Base-by-base conservation (phyloP, 192 early-diverging fungal species). In the Coemansia sp. region DNA sequence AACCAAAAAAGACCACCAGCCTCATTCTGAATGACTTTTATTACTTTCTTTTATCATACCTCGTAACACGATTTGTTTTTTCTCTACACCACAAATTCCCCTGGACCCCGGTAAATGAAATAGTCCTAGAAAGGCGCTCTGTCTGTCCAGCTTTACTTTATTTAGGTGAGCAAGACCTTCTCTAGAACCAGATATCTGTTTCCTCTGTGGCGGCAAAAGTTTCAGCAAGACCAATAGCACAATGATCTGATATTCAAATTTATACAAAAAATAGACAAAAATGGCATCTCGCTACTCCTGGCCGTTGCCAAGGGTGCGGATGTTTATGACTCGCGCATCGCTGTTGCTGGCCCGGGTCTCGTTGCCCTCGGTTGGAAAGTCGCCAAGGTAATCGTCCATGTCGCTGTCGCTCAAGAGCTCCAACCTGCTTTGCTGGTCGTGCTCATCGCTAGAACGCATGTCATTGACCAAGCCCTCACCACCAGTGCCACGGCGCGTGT, bases 341-440 rank as follows among this genome's bases (percentile, higher is more conserved):
- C 45, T 49, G 56, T 58, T 46, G 36, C 41, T 42, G 9, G 54
- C 51, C 22, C 32, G 55, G 12, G 68, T 43, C 6, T 56, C 42
- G 15, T 46, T 40, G 37, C 42, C 39, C 8, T 62, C 61, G 21
- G 47, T 18, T 18, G 47, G 16, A 49, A 49, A 49, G 47, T 49
- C n/a, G 47, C 47, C 47, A 16, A 49, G 47, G 47, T 56, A 61
- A 12, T 76, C 49, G 32, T 77, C 59, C 57, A 60, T 45, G 18
- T 69, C 67, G 51, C 51, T 59, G 22, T 68, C 70, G 41, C 70
- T 72, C 43, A 71, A 32, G 11, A 76, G 63, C 42, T 76, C 68
- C 16, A 70, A 26, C 47, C 54, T 41, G 2, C 68, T 22, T 8
- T 59, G 64, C n/a, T 55, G 8, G n/a, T 59, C 64, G 21, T 13